phyloP scores from a whole-genome alignment of 495 filamentous ascomycete species.

The Lasiosphaeria hispida region DNA sequence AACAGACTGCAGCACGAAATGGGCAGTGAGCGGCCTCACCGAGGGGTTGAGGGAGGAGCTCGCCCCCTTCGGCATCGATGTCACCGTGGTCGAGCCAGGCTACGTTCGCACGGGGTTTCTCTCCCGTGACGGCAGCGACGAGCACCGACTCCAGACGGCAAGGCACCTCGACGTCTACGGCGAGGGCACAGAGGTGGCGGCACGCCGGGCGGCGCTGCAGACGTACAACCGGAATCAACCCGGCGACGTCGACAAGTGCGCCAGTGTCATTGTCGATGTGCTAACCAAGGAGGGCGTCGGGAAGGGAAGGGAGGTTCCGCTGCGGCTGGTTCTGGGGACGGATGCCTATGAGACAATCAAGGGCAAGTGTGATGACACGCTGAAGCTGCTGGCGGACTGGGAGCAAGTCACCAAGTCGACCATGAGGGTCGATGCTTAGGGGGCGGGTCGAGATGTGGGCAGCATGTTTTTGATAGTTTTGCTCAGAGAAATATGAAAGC shows the following conservation, averaged over 20 bases:
- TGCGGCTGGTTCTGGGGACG: slow-evolving; percentile 33
- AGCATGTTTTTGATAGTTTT: not conserved
- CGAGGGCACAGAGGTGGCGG: slow-evolving; percentile 20
- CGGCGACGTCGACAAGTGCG: slow-evolving; percentile 47
- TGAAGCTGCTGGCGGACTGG: slow-evolving; percentile 37
- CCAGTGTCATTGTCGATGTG: slow-evolving; percentile 45
- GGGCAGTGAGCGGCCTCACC: slow-evolving; percentile 40
- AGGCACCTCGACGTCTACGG: slow-evolving; percentile 30
- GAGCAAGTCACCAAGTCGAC: slow-evolving; percentile 26
- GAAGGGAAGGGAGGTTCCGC: slow-evolving; percentile 30
- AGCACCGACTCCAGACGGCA: slow-evolving; percentile 30
- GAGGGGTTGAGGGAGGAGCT: slow-evolving; percentile 43
- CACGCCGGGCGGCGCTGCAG: slow-evolving; percentile 22
- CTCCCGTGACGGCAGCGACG: slow-evolving; percentile 12
- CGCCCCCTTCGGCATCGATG: slow-evolving; percentile 43
- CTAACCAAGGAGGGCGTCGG: slow-evolving; percentile 40
- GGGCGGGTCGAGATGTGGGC: not conserved
- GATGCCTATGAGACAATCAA: slow-evolving; percentile 32
- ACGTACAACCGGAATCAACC: slow-evolving; percentile 35
- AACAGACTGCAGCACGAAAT: slow-evolving; percentile 46
- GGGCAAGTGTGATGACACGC: slow-evolving; percentile 31
- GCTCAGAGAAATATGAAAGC: no score
- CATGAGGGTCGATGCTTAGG: slow-evolving; percentile 12
- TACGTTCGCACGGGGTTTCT: slow-evolving; percentile 41
- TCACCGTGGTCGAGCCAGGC: slow-evolving; percentile 48